phyloP scores from a whole-genome alignment of 1,284 basidiomycete genomes.

The Ustilago curta region DNA sequence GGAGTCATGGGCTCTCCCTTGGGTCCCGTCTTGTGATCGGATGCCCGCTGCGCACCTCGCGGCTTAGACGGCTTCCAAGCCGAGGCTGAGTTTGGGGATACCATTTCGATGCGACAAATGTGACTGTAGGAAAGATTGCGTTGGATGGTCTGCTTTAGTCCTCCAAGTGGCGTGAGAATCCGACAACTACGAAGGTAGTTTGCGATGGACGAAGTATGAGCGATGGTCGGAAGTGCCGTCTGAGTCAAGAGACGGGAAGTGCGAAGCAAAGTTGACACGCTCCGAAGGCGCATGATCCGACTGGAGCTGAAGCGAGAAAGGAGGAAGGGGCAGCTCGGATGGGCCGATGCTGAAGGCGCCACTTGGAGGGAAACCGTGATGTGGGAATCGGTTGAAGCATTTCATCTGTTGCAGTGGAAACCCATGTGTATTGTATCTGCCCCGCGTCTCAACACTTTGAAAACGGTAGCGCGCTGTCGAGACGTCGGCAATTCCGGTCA shows the following conservation, averaged over 20 bases:
- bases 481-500: slow-evolving; percentile 33
- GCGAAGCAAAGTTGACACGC: slow-evolving; percentile 19
- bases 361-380: background rate
- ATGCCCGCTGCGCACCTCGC: slow-evolving; percentile 41
- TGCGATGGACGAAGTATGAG: background rate
- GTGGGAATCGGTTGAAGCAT: slow-evolving; percentile 4
- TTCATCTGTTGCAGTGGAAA: background rate
- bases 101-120: slow-evolving; percentile 29
- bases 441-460: slow-evolving; percentile 5
- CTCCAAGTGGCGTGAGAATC: slow-evolving; percentile 22
- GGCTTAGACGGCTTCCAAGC: slow-evolving; percentile 49
- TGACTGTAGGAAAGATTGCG: slow-evolving; percentile 22
- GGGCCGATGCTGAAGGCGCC: slow-evolving; percentile 10
- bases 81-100: slow-evolving; percentile 11
- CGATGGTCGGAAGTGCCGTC: slow-evolving; percentile 19
- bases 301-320: background rate
- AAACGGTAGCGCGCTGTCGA: background rate
- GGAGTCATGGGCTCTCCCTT: slow-evolving; percentile 64
- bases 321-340: slow-evolving; percentile 6
- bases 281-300: slow-evolving; percentile 28
- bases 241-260: background rate
- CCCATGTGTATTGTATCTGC: background rate
- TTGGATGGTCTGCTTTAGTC: too few species aligned
- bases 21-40: slow-evolving; percentile 56
- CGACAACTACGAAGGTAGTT: background rate